These are phyloP conservation scores for Mangifera indica DNA, from an alignment of 345 rosid genomes.

Conservation along the genomic window DNA sequence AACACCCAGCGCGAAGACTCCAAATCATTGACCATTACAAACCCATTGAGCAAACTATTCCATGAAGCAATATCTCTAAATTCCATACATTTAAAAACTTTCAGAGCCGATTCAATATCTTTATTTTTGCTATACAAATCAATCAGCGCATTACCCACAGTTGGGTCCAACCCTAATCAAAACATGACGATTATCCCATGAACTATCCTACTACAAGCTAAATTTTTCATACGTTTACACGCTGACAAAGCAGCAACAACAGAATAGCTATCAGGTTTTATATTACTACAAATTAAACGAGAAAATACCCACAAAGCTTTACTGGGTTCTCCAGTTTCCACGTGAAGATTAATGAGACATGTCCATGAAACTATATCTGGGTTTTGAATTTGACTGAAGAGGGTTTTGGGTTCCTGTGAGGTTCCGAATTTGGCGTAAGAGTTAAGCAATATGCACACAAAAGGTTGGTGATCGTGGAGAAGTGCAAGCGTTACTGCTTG, in stretches of 20 bases:
- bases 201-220: slow-evolving; percentile 21
- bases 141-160: slow-evolving; percentile 37
- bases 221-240: slow-evolving; percentile 16
- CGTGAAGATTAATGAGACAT: slow-evolving; percentile 19
- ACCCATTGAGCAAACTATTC: slow-evolving; percentile 30
- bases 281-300: slow-evolving; percentile 17
- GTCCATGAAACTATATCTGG: slow-evolving; percentile 31
- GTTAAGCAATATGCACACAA: slow-evolving; percentile 13
- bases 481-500: slow-evolving; percentile 12
- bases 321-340: neutral
- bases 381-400: slow-evolving; percentile 22
- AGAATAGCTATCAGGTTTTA: slow-evolving; percentile 27
- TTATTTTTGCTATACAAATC: slow-evolving; percentile 32
- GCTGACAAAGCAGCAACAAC: slow-evolving; percentile 31
- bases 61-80: slow-evolving; percentile 28
- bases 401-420: slow-evolving; percentile 9
- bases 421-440: slow-evolving; percentile 17
- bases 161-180: slow-evolving; percentile 18
- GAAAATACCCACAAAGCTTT: slow-evolving; percentile 22
- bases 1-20: slow-evolving; percentile 22
- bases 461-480: slow-evolving; percentile 17
- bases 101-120: slow-evolving; percentile 15
- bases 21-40: slow-evolving; percentile 12
- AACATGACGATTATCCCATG: slow-evolving; percentile 25
- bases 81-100: slow-evolving; percentile 29